A percentile compares a stretch with the other conserved stretches of the same genome.
These are phyloP conservation scores for Arxiozyma slooffiae DNA, from an alignment of 1,139 yeast genomes.

Conservation along the genomic window DNA sequence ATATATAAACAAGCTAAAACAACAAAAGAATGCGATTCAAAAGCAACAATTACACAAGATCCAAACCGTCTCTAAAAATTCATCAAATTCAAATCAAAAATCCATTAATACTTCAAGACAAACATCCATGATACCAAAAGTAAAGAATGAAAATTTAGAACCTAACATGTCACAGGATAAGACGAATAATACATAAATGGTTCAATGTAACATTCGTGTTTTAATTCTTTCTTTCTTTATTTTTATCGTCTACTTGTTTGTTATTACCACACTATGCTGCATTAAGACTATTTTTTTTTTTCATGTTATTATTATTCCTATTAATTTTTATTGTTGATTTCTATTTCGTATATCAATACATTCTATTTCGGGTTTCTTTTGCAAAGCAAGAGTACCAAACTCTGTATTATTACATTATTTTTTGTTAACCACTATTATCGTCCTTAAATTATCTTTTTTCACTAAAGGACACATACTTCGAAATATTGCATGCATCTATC, in stretches of 20 bases:
- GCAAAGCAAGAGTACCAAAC: not conserved
- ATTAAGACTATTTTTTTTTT: too few relatives aligned
- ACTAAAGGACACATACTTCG: not conserved
- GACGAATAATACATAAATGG: not conserved
- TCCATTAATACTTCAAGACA: conserved; percentile 2
- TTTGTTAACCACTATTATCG: not conserved
- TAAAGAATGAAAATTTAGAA: conserved; percentile 4
- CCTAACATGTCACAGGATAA: not conserved
- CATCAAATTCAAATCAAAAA: conserved; percentile 1
- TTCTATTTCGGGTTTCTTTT: too few relatives aligned
- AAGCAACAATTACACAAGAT: conserved; percentile 13
- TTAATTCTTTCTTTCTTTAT: too few relatives aligned
- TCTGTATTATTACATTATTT: not conserved
- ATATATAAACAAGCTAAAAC: conserved; percentile 36
- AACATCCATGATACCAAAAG: conserved; percentile 1
- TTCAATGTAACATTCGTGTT: not conserved
- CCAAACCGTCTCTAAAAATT: conserved; percentile 4
- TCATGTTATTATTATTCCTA: too few relatives aligned
- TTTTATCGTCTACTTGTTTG: too few relatives aligned
- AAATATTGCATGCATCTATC: not conserved
- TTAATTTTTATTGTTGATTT: too few relatives aligned
- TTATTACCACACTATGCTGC: too few relatives aligned
- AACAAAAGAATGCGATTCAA: conserved; percentile 29
- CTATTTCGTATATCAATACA: too few relatives aligned
- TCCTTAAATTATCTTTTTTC: too few relatives aligned